These are phyloP conservation scores for Cladosporium sp. DNA, from an alignment of 2,329 filamentous ascomycete species.

Conservation along the genomic window DNA sequence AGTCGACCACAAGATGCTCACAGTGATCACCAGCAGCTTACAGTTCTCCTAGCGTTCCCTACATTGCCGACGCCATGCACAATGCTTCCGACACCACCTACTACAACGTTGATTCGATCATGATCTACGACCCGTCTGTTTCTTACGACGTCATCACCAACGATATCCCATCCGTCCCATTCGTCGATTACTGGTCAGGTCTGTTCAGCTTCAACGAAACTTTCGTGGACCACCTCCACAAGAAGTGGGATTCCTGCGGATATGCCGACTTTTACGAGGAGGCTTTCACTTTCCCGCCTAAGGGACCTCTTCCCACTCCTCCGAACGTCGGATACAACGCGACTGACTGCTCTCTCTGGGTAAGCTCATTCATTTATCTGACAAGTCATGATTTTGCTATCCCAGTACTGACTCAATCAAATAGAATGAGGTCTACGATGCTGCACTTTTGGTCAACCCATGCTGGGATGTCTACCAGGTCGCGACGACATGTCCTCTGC, in stretches of 20 bases:
- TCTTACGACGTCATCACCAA: conserved; percentile 54
- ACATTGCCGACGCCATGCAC: conserved; percentile 72
- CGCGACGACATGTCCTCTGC: conserved; percentile 67
- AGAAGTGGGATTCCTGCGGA: conserved; percentile 56
- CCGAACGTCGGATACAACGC: conserved; percentile 47
- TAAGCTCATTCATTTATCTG: background rate
- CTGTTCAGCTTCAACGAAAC: conserved; percentile 66
- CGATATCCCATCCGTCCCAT: conserved; percentile 57
- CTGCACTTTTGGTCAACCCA: conserved; percentile 63
- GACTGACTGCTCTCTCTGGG: conserved; percentile 51
- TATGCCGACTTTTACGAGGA: conserved; percentile 61
- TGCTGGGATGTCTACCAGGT: conserved; percentile 80
- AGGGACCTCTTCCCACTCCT: conserved; percentile 57
- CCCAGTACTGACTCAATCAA: background rate
- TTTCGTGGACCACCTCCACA: conserved; percentile 54
- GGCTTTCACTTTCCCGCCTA: conserved; percentile 69
- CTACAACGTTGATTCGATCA: conserved; percentile 66
- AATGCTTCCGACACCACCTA: conserved; percentile 65
- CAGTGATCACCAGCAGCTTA: background rate
- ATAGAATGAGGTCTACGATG: conserved; percentile 57
- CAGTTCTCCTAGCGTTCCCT: conserved; percentile 54
- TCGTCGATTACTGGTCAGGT: conserved; percentile 60
- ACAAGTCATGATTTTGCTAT: background rate
- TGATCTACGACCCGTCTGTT: conserved; percentile 72
- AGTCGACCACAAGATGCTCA: background rate